A percentile compares a stretch with the other conserved stretches of the same genome.
phyloP scores from a whole-genome alignment of 2,329 filamentous ascomycete species.

The Esteya vermicola region DNA sequence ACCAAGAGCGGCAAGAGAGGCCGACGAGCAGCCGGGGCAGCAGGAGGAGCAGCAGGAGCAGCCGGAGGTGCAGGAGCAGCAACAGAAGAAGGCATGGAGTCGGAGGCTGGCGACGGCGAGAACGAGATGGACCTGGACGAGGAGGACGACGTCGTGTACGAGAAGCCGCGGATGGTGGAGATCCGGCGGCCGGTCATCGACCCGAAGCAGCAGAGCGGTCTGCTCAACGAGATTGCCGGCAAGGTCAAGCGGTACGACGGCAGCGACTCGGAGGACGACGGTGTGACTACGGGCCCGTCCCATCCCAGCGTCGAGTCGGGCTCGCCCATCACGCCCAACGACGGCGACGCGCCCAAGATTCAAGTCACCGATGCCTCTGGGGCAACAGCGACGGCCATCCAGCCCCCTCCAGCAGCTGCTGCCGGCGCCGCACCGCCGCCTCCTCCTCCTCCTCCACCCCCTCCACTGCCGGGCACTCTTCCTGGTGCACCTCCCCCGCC shows the following conservation, averaged over 20 bases:
- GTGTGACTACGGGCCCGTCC: constrained; percentile 58
- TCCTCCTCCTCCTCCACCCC: constrained; percentile 18
- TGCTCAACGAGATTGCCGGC: constrained; percentile 54
- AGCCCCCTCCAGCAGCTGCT: not conserved
- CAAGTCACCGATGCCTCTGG: constrained; percentile 25
- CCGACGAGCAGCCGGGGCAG: constrained; percentile 8
- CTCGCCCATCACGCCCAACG: constrained; percentile 51
- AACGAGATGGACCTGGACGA: constrained; percentile 20
- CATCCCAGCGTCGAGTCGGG: constrained; percentile 62
- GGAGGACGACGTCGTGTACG: constrained; percentile 47
- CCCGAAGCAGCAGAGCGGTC: constrained; percentile 52
- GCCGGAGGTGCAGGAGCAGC: too few species aligned
- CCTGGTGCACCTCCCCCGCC: constrained; percentile 15
- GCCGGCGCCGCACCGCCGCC: constrained; percentile 4
- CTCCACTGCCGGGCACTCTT: constrained; percentile 19
- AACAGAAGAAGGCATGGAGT: too few species aligned
- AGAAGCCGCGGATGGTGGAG: constrained; percentile 68
- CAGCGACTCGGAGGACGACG: constrained; percentile 57
- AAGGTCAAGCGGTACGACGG: constrained; percentile 62
- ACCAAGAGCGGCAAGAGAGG: constrained; percentile 39
- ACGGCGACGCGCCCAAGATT: constrained; percentile 45
- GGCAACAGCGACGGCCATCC: too few species aligned
- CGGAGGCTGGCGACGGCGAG: not conserved
- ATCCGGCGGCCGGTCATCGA: constrained; percentile 56
- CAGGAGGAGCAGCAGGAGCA: too few species aligned